These are phyloP conservation scores for Allium sativum DNA, from an alignment of 106 monocot species.

Conservation along the genomic window DNA sequence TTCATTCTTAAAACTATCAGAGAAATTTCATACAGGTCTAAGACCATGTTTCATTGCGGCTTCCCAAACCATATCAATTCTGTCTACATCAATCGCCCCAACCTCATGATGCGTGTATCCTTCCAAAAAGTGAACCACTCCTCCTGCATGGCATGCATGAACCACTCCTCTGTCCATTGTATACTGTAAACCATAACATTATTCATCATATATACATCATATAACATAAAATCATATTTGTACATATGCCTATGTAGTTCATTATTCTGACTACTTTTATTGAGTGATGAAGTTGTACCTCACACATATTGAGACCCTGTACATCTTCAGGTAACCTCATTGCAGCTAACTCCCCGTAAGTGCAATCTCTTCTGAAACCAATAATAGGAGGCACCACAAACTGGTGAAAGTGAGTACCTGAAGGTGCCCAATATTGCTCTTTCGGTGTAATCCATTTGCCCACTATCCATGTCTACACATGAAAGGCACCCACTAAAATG, in stretches of 20 bases:
- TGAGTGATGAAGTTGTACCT: slow-evolving; percentile 26
- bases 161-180: slow-evolving; percentile 68
- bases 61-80: slow-evolving; percentile 77
- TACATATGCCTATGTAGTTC: background rate
- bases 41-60: slow-evolving; percentile 81
- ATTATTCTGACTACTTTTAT: background rate
- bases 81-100: slow-evolving; percentile 82
- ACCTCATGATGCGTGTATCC: slow-evolving; percentile 93
- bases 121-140: slow-evolving; percentile 73
- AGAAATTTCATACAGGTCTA: slow-evolving; percentile 27
- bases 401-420: slow-evolving; percentile 94
- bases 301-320: slow-evolving; percentile 63
- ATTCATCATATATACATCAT: background rate
- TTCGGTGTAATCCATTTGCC: slow-evolving; percentile 75
- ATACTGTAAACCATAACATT: slow-evolving; percentile 30
- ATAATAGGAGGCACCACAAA: slow-evolving; percentile 91
- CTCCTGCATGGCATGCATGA: slow-evolving; percentile 93
- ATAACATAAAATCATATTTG: background rate
- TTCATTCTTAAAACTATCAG: too few relatives aligned
- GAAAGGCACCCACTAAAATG: background rate
- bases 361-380: slow-evolving; percentile 79
- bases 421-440: slow-evolving; percentile 84
- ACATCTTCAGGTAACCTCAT: slow-evolving; percentile 84
- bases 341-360: slow-evolving; percentile 90
- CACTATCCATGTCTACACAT: slow-evolving; percentile 76